phyloP scores from a whole-genome alignment of 2,329 filamentous ascomycete species.

The Scedosporium minutisporum region DNA sequence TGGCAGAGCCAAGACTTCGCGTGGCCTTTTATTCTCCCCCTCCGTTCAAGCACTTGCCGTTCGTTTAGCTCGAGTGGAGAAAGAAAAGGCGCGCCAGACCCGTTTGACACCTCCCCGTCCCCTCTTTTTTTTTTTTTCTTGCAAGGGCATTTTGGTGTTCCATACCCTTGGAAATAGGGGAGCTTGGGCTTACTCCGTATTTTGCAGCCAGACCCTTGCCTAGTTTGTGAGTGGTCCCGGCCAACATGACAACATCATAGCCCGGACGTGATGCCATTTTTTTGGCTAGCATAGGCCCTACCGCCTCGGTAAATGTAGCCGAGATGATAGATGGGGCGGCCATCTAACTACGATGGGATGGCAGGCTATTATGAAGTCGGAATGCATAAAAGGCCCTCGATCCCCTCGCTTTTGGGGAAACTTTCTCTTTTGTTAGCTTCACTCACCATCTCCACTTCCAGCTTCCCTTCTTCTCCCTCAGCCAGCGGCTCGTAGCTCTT shows the following conservation, averaged over 20 bases:
- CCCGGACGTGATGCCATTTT: neutral
- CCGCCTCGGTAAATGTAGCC: neutral
- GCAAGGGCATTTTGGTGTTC: neutral
- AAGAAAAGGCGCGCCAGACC: too few species aligned
- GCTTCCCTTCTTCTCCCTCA: neutral
- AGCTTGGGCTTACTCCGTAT: neutral
- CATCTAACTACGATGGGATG: neutral
- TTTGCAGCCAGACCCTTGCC: neutral
- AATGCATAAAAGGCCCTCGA: neutral
- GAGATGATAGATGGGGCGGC: neutral
- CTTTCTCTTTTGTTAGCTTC: neutral
- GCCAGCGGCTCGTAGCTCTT: neutral
- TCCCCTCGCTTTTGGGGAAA: neutral
- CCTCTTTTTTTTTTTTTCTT: too few species aligned
- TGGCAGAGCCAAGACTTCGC: too few species aligned
- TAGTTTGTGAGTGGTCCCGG: neutral
- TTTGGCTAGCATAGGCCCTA: neutral
- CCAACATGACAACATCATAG: neutral
- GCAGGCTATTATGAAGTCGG: neutral
- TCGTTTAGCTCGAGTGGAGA: too few species aligned
- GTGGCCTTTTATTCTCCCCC: too few species aligned
- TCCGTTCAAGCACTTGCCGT: too few species aligned
- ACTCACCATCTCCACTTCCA: neutral
- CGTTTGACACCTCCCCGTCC: too few species aligned
- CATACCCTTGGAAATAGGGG: neutral